Conservation (phyloP, 352 stramenopile genomes). For the Phytopythium sindhum region DNA sequence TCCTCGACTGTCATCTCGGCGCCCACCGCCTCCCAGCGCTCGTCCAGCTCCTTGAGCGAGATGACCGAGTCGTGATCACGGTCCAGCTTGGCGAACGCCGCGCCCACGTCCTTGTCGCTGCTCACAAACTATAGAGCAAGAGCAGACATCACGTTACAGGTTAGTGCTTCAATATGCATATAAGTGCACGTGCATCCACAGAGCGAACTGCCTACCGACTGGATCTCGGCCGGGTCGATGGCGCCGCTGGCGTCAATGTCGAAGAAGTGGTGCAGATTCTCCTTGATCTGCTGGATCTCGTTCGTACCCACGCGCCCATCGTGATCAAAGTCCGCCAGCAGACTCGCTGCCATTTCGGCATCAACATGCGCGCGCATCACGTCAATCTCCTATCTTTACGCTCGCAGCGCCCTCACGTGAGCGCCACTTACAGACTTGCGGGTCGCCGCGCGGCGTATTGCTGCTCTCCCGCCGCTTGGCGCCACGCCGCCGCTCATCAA, state of each 20-base stretch:
- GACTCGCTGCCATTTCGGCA: constrained; percentile 36
- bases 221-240: constrained; percentile 72
- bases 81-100: constrained; percentile 75
- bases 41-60: constrained; percentile 78
- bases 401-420: background rate
- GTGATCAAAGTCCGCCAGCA: constrained; percentile 78
- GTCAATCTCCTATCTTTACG: background rate
- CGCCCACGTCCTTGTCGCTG: constrained; percentile 62
- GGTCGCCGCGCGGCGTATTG: constrained; percentile 10
- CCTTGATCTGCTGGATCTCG: constrained; percentile 80
- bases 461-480: background rate
- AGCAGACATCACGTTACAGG: background rate
- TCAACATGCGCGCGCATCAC: background rate
- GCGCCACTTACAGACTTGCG: constrained; percentile 30
- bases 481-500: constrained; percentile 9
- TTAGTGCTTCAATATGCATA: background rate
- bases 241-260: constrained; percentile 75
- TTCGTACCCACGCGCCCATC: constrained; percentile 66
- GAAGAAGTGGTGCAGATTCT: constrained; percentile 78
- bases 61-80: constrained; percentile 77
- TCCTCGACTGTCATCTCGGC: constrained; percentile 86
- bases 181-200: background rate
- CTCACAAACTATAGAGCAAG: constrained; percentile 29
- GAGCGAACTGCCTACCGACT: constrained; percentile 21
- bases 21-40: constrained; percentile 71